phyloP scores from a whole-genome alignment of 495 filamentous ascomycete genomes.

The Penicillium longicatenatum region DNA sequence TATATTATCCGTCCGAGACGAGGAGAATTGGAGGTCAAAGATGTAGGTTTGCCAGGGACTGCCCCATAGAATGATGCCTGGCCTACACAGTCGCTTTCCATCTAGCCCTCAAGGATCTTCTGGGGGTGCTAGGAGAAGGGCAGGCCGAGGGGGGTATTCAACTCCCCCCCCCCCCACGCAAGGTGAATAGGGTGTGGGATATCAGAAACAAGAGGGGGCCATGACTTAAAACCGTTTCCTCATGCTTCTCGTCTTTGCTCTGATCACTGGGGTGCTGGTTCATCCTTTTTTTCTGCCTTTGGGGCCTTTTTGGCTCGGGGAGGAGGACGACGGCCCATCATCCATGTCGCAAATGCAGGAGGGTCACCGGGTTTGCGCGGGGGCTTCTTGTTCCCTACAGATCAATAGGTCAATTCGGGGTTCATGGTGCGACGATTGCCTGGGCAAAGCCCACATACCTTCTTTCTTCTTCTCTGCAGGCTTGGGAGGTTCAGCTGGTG shows the following conservation, averaged over 20 bases:
- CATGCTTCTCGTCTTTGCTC: neutral
- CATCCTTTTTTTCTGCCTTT: constrained; percentile 20
- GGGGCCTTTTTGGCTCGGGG: constrained; percentile 29
- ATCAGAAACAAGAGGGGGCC: neutral
- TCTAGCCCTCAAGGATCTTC: neutral
- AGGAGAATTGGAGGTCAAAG: neutral
- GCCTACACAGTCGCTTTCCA: neutral
- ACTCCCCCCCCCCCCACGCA: neutral
- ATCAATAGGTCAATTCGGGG: constrained; percentile 10
- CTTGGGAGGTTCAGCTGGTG: constrained; percentile 23
- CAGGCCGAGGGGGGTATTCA: neutral
- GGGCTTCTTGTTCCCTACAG: constrained; percentile 33
- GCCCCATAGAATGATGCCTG: neutral
- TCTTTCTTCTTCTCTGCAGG: constrained; percentile 39
- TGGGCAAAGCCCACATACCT: constrained; percentile 18
- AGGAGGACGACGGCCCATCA: constrained; percentile 38
- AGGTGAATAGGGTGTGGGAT: neutral
- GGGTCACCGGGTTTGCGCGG: constrained; percentile 18
- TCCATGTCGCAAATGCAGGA: constrained; percentile 43
- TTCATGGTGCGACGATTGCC: neutral
- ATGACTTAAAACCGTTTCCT: neutral
- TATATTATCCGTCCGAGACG: neutral
- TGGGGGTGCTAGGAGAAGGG: neutral
- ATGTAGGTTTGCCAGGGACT: neutral
- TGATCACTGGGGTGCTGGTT: constrained; percentile 11